Evolutionary conservation across 1,139 yeast genomes (phyloP), one percentile per base, ranked within the genome.

Genomic region (Diutina pseudorugosa): DNA sequence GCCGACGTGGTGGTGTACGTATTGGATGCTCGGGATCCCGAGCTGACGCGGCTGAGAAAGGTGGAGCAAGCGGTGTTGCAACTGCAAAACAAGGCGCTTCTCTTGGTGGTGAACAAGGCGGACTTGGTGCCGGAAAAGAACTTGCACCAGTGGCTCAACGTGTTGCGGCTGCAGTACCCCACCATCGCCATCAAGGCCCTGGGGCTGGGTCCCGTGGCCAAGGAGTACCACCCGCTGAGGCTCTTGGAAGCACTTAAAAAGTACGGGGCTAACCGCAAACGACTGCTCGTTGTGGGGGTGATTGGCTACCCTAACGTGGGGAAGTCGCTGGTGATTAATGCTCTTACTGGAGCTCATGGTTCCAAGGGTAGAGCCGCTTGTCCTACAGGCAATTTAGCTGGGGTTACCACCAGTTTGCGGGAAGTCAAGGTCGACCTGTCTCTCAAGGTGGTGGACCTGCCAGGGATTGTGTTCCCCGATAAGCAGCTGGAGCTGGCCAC

Each of bases 371-470:
- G 49, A 9, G 80, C 77, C 60, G 94, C 93, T 11, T 93, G 98
- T 65, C 98, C 98, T 14, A 95, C 88, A 40, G 99, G 98, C 50
- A 94, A 95, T 62, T 94, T 87, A 70, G 98, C 99, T 3, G 98
- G 98, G 65, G 93, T 93, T 42, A 93, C 98, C 33, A 91, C 96
- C 1, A 75, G 93, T 3, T 73, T 93, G 66, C 82, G 97, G 70
- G 95, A 90, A 67, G 90, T 93, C 55, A 93, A 93, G 70, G 79
- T 93, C 56, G 98, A 93, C 66, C 85, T 83, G 64, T 90, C 90
- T 67, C 77, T 93, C 60, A 88, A 86, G 67, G 77, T 93, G 57
- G 76, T 93, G 64, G 98, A 93, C 67, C 89, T 97, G 51, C 98
- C 98, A 51, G 98, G 98, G 65, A 93, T 93, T 58, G 97, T 94